Evolutionary conservation across 1,139 yeast genomes (phyloP).

Genomic region (Debaryomycetaceae sp.): DNA sequence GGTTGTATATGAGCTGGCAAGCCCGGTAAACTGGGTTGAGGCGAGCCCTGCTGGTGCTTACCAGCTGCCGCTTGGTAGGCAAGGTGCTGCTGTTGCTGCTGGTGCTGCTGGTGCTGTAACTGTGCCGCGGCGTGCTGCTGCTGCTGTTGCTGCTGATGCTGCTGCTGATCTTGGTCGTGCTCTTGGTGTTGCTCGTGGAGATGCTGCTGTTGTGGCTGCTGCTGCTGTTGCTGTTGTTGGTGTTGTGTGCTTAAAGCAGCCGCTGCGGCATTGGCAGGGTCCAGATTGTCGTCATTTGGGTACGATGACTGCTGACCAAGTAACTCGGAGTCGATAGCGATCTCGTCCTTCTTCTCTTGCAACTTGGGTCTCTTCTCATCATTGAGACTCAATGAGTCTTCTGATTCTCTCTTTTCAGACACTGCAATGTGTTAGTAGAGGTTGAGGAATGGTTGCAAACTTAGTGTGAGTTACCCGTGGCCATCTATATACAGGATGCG

Average conservation of each 20-base stretch:
- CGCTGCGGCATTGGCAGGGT: slow-evolving; percentile 14
- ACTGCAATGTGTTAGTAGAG: slow-evolving; percentile 9
- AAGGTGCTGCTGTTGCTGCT: slow-evolving; percentile 10
- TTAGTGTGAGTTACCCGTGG: background rate
- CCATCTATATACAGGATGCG: too few species aligned
- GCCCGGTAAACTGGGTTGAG: slow-evolving; percentile 9
- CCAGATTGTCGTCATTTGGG: slow-evolving; percentile 8
- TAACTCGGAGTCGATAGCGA: slow-evolving; percentile 46
- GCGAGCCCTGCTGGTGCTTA: slow-evolving; percentile 8
- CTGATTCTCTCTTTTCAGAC: slow-evolving; percentile 31
- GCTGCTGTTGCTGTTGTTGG: slow-evolving; percentile 13
- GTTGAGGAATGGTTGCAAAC: background rate
- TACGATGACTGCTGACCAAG: slow-evolving; percentile 42
- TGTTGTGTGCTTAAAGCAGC: slow-evolving; percentile 10
- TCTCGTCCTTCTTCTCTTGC: slow-evolving; percentile 28
- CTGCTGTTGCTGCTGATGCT: slow-evolving; percentile 7
- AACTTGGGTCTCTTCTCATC: slow-evolving; percentile 22
- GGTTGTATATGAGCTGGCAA: slow-evolving; percentile 21
- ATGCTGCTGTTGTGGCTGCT: slow-evolving; percentile 9
- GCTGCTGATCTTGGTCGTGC: slow-evolving; percentile 6
- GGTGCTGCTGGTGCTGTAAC: slow-evolving; percentile 11
- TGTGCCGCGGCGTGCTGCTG: slow-evolving; percentile 7
- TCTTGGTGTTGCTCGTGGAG: slow-evolving; percentile 5
- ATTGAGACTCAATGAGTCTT: slow-evolving; percentile 15
- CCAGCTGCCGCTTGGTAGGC: slow-evolving; percentile 6